A percentile compares a stretch with the other conserved stretches of the same genome.
phyloP scores from a whole-genome alignment of 257 asterid genomes.

The Dorcoceras hygrometricum region DNA sequence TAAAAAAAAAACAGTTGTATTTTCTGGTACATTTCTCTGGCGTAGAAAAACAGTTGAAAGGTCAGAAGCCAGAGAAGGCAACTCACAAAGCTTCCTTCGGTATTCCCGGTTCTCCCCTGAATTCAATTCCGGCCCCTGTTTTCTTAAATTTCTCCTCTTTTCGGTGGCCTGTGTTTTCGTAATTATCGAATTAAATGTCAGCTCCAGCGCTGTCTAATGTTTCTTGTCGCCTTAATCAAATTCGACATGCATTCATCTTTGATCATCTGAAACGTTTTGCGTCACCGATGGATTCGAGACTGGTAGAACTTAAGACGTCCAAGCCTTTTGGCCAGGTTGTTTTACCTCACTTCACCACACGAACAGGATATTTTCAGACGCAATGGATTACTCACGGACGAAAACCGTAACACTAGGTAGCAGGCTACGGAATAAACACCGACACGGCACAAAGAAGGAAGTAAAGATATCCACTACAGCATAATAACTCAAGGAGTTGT shows the following conservation, averaged over 20 bases:
- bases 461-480: neutral
- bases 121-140: conserved; percentile 1
- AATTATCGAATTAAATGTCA: conserved; percentile 35
- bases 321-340: conserved; percentile 36
- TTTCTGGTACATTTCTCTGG: too few species aligned
- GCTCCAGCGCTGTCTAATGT: conserved; percentile 42
- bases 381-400: neutral
- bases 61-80: too few species aligned
- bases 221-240: conserved; percentile 42
- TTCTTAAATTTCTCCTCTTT: neutral
- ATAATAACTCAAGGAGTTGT: neutral
- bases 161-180: neutral
- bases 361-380: too few species aligned
- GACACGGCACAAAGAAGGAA: neutral
- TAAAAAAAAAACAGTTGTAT: too few species aligned
- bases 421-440: neutral
- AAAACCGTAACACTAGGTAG: neutral
- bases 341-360: too few species aligned
- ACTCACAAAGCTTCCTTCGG: neutral
- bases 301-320: conserved; percentile 20
- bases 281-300: conserved; percentile 23
- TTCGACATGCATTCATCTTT: conserved; percentile 40
- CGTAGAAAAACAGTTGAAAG: too few species aligned
- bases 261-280: conserved; percentile 23
- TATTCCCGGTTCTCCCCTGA: conserved; percentile 1